Evolutionary conservation across 2,329 filamentous ascomycete species (phyloP), one percentile per base, ranked within the genome.

Genomic region (Neoscytalidium dimidiatum): DNA sequence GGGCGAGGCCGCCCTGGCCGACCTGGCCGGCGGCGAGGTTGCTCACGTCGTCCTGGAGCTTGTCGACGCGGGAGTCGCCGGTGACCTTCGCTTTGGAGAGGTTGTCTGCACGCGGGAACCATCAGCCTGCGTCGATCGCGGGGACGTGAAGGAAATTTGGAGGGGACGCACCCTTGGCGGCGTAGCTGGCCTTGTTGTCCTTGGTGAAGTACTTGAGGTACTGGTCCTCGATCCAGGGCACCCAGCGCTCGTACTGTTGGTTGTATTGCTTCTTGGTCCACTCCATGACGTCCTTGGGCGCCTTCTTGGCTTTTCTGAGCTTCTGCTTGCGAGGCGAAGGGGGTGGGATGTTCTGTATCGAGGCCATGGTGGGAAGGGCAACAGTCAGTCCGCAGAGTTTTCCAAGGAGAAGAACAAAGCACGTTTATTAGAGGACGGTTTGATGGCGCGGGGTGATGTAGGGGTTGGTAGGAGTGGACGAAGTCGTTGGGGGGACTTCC

Each of bases 101-200:
- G 68, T 84, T 83, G 66, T 90, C 89, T 91, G 70, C 23, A 7
- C 2, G 21, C 4, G 7, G 38, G 11, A 17, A 28, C 3, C 5
- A 4, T 3, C 26, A 13, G 13, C 14, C 2, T 9, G 17, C 14
- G n/a, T 33, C 28, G 17, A 11, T 31, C 28, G 26, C 2, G 26
- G 14, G 1, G 41, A 17, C 43, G 31, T 26, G 19, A 21, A 43
- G 35, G 28, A 21, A 48, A 17, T n/a, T 26, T 35, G 13, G 58
- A 21, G 31, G 29, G 13, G n/a, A 3, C 8, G 23, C 75, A 91
- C 90, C 84, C 77, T 89, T 91, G 1, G 89, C 84, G 5, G 86
- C 81, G 71, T 92, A 92, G 73, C 85, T 89, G 4, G 88, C 85
- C 78, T 92, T 92, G 83, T 92, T 92, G 73, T 92, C 89, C 68